Percentiles rank a stretch among this genome's conserved stretches.
phyloP scores from a whole-genome alignment of 2,329 filamentous ascomycete species.

The Ophiostoma pallidulum region DNA sequence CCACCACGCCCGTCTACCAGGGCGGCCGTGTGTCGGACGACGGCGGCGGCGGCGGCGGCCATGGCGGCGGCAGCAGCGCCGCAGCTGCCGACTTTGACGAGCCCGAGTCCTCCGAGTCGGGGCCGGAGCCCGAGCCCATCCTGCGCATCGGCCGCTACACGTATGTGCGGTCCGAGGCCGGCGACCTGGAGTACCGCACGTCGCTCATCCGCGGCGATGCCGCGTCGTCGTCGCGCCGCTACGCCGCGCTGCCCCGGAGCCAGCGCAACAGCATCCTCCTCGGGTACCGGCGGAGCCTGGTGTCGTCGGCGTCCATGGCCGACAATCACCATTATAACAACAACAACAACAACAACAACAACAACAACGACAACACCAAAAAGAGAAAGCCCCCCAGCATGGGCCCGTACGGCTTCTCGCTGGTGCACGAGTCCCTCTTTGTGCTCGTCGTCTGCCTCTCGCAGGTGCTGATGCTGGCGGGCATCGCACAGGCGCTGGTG shows the following conservation, averaged over 20 bases:
- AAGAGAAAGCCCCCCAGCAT: neutral
- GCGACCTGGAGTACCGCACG: constrained; percentile 12
- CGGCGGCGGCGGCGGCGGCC: neutral
- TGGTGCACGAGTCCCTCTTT: constrained; percentile 26
- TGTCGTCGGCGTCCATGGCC: neutral
- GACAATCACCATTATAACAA: too few species aligned
- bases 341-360: too few species aligned
- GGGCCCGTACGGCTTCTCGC: constrained; percentile 19
- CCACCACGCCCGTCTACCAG: neutral
- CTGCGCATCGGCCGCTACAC: constrained; percentile 20
- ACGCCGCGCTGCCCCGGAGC: constrained; percentile 3
- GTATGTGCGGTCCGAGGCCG: constrained; percentile 19
- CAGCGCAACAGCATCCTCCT: too few species aligned
- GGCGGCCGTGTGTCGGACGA: neutral
- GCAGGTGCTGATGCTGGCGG: constrained; percentile 38
- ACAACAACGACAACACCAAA: neutral
- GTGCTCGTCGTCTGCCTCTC: constrained; percentile 31
- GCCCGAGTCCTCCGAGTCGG: neutral
- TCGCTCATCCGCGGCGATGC: constrained; percentile 15
- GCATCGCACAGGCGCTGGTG: constrained; percentile 38
- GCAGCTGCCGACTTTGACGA: neutral
- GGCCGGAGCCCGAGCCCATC: constrained; percentile 14
- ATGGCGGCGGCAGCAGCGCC: neutral
- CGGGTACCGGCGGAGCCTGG: too few species aligned
- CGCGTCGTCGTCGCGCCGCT: neutral